These are phyloP conservation scores for Lonicera japonica DNA, from an alignment of 129 eudicot genomes.

Conservation along the genomic window DNA sequence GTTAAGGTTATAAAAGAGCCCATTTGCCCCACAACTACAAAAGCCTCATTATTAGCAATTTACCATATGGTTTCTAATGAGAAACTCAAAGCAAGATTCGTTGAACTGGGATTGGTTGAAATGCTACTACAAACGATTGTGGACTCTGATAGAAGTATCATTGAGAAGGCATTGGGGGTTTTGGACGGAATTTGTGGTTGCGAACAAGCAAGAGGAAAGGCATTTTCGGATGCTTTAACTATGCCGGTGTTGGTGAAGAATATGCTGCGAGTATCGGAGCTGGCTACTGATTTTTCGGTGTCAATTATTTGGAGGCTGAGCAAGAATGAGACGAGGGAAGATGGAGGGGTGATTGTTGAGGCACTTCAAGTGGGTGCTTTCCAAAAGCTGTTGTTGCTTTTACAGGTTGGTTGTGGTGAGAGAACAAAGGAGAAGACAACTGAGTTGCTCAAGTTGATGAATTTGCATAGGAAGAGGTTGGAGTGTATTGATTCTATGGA, in stretches of 20 bases:
- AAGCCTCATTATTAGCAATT: conserved; percentile 39
- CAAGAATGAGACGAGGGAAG: conserved; percentile 32
- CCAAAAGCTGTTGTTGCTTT: conserved; percentile 62
- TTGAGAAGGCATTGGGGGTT: conserved; percentile 51
- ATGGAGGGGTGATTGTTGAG: conserved; percentile 26
- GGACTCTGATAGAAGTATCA: conserved; percentile 34
- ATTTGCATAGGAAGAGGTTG: conserved; percentile 43
- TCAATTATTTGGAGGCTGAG: conserved; percentile 49
- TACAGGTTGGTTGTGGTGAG: conserved; percentile 59
- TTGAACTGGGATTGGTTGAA: conserved; percentile 32
- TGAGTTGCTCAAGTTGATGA: conserved; percentile 53
- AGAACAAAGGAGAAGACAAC: conserved; percentile 53
- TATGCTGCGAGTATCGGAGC: conserved; percentile 47
- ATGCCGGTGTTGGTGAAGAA: conserved; percentile 66
- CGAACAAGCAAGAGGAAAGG: conserved; percentile 44
- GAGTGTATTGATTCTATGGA: conserved; percentile 69
- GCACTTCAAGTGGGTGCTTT: conserved; percentile 66
- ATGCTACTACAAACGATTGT: conserved; percentile 52
- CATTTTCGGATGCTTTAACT: conserved; percentile 34
- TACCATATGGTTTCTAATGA: conserved; percentile 44
- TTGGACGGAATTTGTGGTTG: conserved; percentile 45
- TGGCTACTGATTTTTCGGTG: conserved; percentile 58
- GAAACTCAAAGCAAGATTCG: conserved; percentile 16
- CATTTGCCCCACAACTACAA: conserved; percentile 48
- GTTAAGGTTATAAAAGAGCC: conserved; percentile 45